These are phyloP conservation scores for Fusarium tuaranense DNA, from an alignment of 2,329 filamentous ascomycete genomes.

Conservation along the genomic window DNA sequence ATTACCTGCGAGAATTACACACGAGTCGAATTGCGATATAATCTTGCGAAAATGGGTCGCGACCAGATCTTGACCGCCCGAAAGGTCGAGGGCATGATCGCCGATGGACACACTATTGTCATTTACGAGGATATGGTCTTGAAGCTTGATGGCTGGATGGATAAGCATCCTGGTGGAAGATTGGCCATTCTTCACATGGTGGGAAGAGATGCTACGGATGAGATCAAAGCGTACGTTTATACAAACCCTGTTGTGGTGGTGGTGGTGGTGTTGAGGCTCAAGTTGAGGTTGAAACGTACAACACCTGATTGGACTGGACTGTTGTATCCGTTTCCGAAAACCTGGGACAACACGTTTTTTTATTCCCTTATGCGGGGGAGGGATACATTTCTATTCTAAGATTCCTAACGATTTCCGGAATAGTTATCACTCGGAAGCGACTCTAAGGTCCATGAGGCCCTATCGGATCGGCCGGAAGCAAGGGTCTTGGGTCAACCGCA, in stretches of 20 bases:
- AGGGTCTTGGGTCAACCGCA: constrained; percentile 68
- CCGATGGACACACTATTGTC: constrained; percentile 66
- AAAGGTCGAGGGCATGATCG: constrained; percentile 64
- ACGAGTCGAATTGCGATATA: not conserved
- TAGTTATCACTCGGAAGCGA: constrained; percentile 68
- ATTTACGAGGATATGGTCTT: constrained; percentile 67
- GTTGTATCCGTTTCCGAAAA: not conserved
- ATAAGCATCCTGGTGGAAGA: constrained; percentile 68
- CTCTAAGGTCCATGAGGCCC: constrained; percentile 67
- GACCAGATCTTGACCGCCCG: constrained; percentile 57
- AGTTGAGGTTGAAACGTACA: constrained; percentile 12
- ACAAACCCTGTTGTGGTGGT: not conserved
- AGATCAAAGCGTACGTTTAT: constrained; percentile 49
- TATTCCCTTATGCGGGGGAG: constrained; percentile 7
- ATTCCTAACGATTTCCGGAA: constrained; percentile 31
- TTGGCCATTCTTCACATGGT: constrained; percentile 69
- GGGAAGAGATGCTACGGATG: constrained; percentile 52
- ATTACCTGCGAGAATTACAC: not conserved
- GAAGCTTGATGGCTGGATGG: constrained; percentile 68
- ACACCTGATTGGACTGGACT: constrained; percentile 31
- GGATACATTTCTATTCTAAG: constrained; percentile 3
- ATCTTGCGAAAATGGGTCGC: constrained; percentile 48
- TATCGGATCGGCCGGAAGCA: constrained; percentile 70
- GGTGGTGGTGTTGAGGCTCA: not conserved
- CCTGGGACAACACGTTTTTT: not conserved